Base-by-base conservation (phyloP, 768 basidiomycete species). In the Podaxis carcinomalis region DNA sequence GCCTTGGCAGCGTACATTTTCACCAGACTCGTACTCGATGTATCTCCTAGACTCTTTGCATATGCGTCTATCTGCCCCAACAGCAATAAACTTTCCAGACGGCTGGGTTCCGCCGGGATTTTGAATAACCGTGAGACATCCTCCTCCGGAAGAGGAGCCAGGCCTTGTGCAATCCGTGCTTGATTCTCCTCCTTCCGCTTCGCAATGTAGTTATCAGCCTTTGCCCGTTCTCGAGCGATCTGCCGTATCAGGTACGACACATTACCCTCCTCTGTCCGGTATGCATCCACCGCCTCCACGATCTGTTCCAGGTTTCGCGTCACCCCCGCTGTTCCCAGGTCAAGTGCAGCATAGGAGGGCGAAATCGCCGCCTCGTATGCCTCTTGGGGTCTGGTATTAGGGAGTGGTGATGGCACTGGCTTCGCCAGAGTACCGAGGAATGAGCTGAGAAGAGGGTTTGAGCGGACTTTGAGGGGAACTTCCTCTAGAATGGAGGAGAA, bases 171-270 rank as follows among this genome's bases (percentile, higher is more conserved):
- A 63, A 89, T 80, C 47, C 95, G 84, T 55, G 77, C 77, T 39
- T 81, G 82, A 68, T 92, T 96, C 75, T 97, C 95, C 71, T 96
- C 95, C 70, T 89, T 92, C 59, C 93, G 86, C 74, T 94, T 95
- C 67, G 84, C 81, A 57, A 95, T 74, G 69, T 89, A 88, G 56
- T 80, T 79, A 59, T 97, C 95, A 53, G 92, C 92, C 62, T 84
- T 85, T 47, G 81, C 74, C 69, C 85, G 88, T 73, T 97, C 95
- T 32, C 95, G 83, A 32, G 88, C 88, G 69, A 95, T 95, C 72
- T 95, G 94, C 57, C 95, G 87, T 49, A 81, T 80, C 66, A 93
- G 77, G 78, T 93, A 97, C 56, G 90, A 93, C 65, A 95, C 82
- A 74, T 96, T 96, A 54, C 92, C 91, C 68, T 95, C 92, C 73